phyloP scores from a whole-genome alignment of 345 rosid species.

The Passiflora organensis region DNA sequence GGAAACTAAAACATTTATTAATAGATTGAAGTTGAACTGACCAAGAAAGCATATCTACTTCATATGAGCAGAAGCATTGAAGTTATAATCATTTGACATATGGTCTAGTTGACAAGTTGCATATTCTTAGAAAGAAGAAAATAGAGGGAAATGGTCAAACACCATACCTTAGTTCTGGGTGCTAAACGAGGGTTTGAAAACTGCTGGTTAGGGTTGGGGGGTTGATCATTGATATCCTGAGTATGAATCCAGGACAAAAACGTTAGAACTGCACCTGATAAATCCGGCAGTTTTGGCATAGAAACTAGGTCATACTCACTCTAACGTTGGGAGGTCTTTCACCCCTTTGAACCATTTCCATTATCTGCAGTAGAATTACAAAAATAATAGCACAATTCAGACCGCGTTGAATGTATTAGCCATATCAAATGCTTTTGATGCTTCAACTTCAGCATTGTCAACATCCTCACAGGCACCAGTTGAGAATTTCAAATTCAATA shows the following conservation, averaged over 20 bases:
- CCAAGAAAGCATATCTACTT: too few relatives aligned
- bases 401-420: constrained; percentile 3
- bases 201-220: constrained; percentile 79
- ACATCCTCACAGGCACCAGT: too few relatives aligned
- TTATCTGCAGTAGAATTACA: constrained; percentile 48
- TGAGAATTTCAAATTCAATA: too few relatives aligned
- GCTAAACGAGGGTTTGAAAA: constrained; percentile 62
- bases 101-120: neutral
- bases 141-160: constrained; percentile 1
- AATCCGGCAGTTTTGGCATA: constrained; percentile 14
- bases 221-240: constrained; percentile 87
- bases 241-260: constrained; percentile 17
- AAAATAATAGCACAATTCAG: constrained; percentile 1
- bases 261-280: constrained; percentile 13
- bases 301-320: constrained; percentile 30
- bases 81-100: too few relatives aligned
- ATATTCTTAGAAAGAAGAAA: neutral
- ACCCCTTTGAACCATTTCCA: constrained; percentile 93
- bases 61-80: neutral
- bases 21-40: too few relatives aligned
- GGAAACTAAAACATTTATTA: too few relatives aligned
- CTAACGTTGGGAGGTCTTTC: constrained; percentile 89
- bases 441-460: too few relatives aligned
- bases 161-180: constrained; percentile 80
- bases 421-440: neutral